phyloP scores from a whole-genome alignment of 495 filamentous ascomycete species.

The Penicillium manginii region DNA sequence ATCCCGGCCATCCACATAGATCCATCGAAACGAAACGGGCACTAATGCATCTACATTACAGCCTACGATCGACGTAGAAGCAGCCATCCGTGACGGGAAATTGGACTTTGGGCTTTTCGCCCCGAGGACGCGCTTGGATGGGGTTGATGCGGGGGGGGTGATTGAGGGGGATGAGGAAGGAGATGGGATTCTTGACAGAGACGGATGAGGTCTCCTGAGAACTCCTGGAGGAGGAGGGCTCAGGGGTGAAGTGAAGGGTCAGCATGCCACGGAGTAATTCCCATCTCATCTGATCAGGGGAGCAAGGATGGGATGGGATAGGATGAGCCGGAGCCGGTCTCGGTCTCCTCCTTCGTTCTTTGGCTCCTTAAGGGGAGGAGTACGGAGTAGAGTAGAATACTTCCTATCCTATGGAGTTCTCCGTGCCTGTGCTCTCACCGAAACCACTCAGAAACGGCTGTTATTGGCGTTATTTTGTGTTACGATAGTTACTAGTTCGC shows the following conservation, averaged over 20 bases:
- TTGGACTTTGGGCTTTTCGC: constrained; percentile 43
- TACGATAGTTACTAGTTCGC: not conserved
- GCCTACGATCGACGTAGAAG: constrained; percentile 43
- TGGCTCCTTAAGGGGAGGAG: too few relatives aligned
- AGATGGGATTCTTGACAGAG: constrained; percentile 20
- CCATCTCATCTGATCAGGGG: too few relatives aligned
- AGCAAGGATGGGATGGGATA: too few relatives aligned
- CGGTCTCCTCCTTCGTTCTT: too few relatives aligned
- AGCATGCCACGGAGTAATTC: too few relatives aligned
- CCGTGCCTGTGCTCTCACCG: too few relatives aligned
- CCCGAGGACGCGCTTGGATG: constrained; percentile 24
- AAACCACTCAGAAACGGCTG: not conserved
- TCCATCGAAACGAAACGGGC: constrained; percentile 6
- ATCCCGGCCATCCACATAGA: constrained; percentile 7
- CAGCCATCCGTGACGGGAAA: constrained; percentile 31
- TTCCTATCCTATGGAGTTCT: not conserved
- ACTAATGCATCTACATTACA: constrained; percentile 28
- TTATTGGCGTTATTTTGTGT: not conserved
- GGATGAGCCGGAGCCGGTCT: too few relatives aligned
- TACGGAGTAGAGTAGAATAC: too few relatives aligned
- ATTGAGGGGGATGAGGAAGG: constrained; percentile 27
- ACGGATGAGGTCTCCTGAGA: too few relatives aligned
- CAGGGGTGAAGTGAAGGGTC: too few relatives aligned
- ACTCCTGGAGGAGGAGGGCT: too few relatives aligned
- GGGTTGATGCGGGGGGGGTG: constrained; percentile 22